Base-by-base conservation (phyloP, 2,329 filamentous ascomycete genomes). In the Aspergillus fijiensis region DNA sequence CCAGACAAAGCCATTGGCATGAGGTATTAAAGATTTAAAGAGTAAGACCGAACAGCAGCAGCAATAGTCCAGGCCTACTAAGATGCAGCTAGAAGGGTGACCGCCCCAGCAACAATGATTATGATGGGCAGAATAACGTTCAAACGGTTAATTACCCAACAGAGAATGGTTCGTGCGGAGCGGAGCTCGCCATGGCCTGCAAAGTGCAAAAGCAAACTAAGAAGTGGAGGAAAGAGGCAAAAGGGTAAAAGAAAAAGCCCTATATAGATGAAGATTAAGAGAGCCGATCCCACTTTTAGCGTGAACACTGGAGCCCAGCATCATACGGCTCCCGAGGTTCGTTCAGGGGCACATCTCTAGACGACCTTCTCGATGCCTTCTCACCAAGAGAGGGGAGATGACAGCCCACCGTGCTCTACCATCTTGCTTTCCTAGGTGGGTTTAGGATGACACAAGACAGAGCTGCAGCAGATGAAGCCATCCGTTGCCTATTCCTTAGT, bases 71-170 rank as follows among this genome's bases (percentile, higher is more conserved):
- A 25, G 51, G 47, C 54, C 29, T 39, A 60, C 60, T 59, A 60
- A 51, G 52, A 61, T 58, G 63, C 63, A 63, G 58, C 64, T 63
- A 65, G 61, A 49, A 55, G 33, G 27, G 56, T 53, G 58, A 61
- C 58, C 56, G 55, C 60, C 53, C 57, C 47, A 55, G 58, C 59
- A 59, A 64, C 52, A 58, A 52, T 60, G 59, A 66, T 61, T 60
- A 60, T 52, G 57, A 67, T 63, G 63, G 63, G 59, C 57, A 55
- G 58, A 67, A 64, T 61, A 58, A 64, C 55, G 58, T 62, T 62
- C 57, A 65, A 45, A 67, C 61, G 56, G 60, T 51, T 54, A 51
- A 59, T 51, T 45, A 49, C 53, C 60, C 59, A 55, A 58, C 49
- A 58, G 54, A 63, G 57, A 61, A 62, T 61, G 58, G 61, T 64